Base-by-base conservation (phyloP, 257 asterid genomes). In the Datura wrightii region DNA sequence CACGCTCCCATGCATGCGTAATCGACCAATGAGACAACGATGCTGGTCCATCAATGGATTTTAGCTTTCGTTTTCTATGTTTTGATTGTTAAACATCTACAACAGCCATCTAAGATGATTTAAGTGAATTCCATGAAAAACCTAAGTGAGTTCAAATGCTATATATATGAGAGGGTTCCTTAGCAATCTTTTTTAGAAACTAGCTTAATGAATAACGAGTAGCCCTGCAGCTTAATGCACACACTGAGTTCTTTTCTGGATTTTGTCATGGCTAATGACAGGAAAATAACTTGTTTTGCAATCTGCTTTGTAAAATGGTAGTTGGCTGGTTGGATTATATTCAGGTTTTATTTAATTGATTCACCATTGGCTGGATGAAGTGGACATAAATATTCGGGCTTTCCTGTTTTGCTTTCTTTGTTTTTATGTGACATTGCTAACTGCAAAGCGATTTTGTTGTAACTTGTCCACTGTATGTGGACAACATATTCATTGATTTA, bases 101-200 rank as follows among this genome's bases (percentile, higher is more conserved):
- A 34, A 37, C 8, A 66, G 13, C 24, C 41, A 66, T n/a, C 19
- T 36, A 66, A 14, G 24, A 19, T 36, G 16, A 62, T 62, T 10
- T 62, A 24, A 62, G 70, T 66, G 48, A 66, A 66, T 37, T 63
- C 71, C 71, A 31, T 63, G 71, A 63, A 63, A 63, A 65, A 65
- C 34, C n/a, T 34, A 11, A 31, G 11, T 60, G 41, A 62, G 8
- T 65, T 65, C 72, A 13, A 10, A 31, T 65, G 46, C 72, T 65
- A 65, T 24, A 24, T 62, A 24, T 62, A 24, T 62, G 67, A 19
- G 24, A 62, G 46, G 18, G 44, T 65, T 65, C 3, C 46, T 2
- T 67, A 15, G 78, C 31, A 15, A 15, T 67, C 69, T 7, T 58
- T 56, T 11, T 63, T 11, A 65, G 72, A 65, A 36, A 19, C 9